Conservation (phyloP, 2,329 filamentous ascomycete genomes). For the Macrophomina phaseolina region DNA sequence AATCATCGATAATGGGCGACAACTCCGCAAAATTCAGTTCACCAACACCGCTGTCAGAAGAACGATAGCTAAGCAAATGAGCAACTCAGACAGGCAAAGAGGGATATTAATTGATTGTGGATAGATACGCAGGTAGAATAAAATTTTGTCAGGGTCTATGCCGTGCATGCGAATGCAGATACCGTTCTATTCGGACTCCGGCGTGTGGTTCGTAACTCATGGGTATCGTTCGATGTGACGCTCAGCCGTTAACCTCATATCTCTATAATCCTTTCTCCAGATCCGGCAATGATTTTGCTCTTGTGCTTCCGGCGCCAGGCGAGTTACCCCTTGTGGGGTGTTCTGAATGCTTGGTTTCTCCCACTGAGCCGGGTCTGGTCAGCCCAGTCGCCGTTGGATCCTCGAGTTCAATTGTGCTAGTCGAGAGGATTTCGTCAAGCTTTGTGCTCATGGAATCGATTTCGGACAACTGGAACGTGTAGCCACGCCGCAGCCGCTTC, state of each 20-base stretch:
- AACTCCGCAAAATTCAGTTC: too few relatives aligned
- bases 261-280: not conserved
- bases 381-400: not conserved
- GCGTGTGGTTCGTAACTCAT: not conserved
- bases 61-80: too few relatives aligned
- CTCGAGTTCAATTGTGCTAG: not conserved
- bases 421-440: not conserved
- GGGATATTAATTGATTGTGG: too few relatives aligned
- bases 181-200: not conserved
- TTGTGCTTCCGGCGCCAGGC: not conserved
- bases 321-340: not conserved
- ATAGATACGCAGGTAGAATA: too few relatives aligned
- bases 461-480: constrained; percentile 5
- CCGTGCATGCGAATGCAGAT: too few relatives aligned
- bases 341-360: not conserved
- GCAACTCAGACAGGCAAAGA: too few relatives aligned
- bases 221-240: not conserved
- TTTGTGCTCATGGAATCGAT: constrained; percentile 5
- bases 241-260: not conserved
- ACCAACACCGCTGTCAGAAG: too few relatives aligned
- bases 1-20: too few relatives aligned
- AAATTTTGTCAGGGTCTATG: too few relatives aligned
- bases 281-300: not conserved
- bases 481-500: not conserved
- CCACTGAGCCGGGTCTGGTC: not conserved